A percentile compares a stretch with the other conserved stretches of the same genome.
Evolutionary conservation across 305 asterid species (phyloP).

Genomic region (Petunia hybrid): DNA sequence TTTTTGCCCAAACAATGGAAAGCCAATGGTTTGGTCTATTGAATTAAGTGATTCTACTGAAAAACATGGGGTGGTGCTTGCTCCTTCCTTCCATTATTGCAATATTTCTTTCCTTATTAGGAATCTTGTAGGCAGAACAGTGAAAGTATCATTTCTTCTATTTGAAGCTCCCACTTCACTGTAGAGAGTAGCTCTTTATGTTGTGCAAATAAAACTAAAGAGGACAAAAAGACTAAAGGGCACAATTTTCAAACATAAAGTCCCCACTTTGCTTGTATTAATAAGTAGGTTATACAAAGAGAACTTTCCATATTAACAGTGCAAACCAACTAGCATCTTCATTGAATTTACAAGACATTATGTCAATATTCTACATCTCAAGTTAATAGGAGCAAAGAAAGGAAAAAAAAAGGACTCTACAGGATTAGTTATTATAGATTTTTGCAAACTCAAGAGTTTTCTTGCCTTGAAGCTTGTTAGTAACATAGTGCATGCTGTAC

Average conservation of each 20-base stretch:
- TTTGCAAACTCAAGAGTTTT: slow-evolving; percentile 85
- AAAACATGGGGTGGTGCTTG: slow-evolving; percentile 44
- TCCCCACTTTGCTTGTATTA: slow-evolving; percentile 33
- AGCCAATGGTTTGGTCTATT: slow-evolving; percentile 41
- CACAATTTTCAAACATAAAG: slow-evolving; percentile 39
- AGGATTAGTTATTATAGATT: slow-evolving; percentile 35
- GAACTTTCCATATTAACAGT: slow-evolving; percentile 36
- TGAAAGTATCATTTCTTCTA: slow-evolving; percentile 46
- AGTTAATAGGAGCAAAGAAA: slow-evolving; percentile 6
- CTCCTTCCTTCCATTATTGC: slow-evolving; percentile 46
- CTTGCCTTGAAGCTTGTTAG: slow-evolving; percentile 94
- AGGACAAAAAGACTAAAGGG: slow-evolving; percentile 26
- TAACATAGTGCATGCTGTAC: slow-evolving; percentile 86
- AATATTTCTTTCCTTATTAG: slow-evolving; percentile 37
- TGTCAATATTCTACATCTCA: slow-evolving; percentile 23
- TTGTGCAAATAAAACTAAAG: slow-evolving; percentile 38
- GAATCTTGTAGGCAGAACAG: slow-evolving; percentile 54
- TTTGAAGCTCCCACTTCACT: slow-evolving; percentile 31
- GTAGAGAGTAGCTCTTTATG: slow-evolving; percentile 36
- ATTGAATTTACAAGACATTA: slow-evolving; percentile 46
- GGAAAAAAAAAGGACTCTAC: slow-evolving; percentile 18
- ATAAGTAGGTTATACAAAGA: slow-evolving; percentile 27
- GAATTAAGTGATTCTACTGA: slow-evolving; percentile 34
- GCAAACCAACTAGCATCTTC: slow-evolving; percentile 43
- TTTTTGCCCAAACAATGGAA: slow-evolving; percentile 43